A percentile compares a stretch with the other conserved stretches of the same genome.
phyloP scores from a whole-genome alignment of 352 stramenopile genomes.

The Globisporangium cederbergense region DNA sequence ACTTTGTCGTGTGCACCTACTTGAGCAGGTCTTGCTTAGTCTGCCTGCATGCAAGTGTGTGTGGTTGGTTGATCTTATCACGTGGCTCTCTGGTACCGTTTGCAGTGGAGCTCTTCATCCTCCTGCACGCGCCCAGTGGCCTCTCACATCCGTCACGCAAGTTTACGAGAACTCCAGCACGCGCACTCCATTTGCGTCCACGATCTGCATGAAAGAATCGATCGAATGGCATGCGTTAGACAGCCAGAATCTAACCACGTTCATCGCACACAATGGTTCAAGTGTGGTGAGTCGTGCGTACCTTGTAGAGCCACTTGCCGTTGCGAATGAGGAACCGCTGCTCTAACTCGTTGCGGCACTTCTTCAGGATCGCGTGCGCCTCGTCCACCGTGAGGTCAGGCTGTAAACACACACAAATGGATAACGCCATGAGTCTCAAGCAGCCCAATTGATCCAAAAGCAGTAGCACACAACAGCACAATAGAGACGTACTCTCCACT shows the following conservation, averaged over 20 bases:
- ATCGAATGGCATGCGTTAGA: neutral
- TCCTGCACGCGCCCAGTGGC: neutral
- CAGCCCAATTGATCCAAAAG: neutral
- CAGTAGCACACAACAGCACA: neutral
- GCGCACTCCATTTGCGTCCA: constrained; percentile 20
- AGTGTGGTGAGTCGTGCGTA: constrained; percentile 11
- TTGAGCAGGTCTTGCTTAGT: neutral
- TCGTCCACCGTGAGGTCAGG: constrained; percentile 79
- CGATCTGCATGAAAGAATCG: constrained; percentile 9
- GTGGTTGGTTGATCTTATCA: neutral
- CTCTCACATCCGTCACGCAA: neutral
- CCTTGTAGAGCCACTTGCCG: constrained; percentile 83
- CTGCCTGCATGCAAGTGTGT: neutral
- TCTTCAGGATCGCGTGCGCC: constrained; percentile 68
- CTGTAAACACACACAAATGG: constrained; percentile 18
- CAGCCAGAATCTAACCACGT: neutral
- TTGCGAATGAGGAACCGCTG: constrained; percentile 86
- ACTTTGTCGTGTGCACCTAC: neutral
- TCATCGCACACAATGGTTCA: neutral
- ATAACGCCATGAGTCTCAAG: constrained; percentile 1
- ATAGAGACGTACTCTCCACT: constrained; percentile 61
- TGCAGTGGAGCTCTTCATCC: neutral
- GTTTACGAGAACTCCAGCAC: constrained; percentile 22
- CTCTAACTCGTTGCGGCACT: constrained; percentile 78
- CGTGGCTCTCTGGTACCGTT: neutral